Conservation (phyloP, 2,329 filamentous ascomycete genomes). For the Epicoccum nigrum region DNA sequence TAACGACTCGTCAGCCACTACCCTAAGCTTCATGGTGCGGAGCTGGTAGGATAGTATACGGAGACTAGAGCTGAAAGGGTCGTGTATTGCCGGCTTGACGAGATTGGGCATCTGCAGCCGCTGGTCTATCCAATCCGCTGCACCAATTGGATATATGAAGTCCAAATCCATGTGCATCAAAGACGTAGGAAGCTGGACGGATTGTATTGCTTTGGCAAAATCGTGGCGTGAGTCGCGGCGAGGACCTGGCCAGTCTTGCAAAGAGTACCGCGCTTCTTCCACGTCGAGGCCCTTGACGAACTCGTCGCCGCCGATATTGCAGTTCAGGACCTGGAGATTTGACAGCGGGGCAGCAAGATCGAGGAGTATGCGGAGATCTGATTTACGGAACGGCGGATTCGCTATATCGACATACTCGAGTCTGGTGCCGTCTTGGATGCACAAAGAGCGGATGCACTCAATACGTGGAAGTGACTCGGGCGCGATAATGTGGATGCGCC, state of each 20-base stretch:
- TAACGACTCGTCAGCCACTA: conserved; percentile 23
- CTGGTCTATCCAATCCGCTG: conserved; percentile 11
- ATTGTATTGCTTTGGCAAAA: conserved; percentile 23
- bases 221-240: conserved; percentile 29
- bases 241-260: conserved; percentile 26
- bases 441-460: conserved; percentile 15
- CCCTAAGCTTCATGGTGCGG: conserved; percentile 12
- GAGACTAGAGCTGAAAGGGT: conserved; percentile 28
- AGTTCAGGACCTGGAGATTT: conserved; percentile 7
- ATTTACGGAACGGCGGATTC: conserved; percentile 8
- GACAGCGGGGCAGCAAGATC: conserved; percentile 16
- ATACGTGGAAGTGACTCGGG: conserved; percentile 20
- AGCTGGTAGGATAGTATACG: conserved; percentile 26
- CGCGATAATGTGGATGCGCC: conserved; percentile 21
- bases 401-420: conserved; percentile 1
- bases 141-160: conserved; percentile 7
- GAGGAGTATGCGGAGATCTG: conserved; percentile 23
- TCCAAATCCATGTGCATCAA: conserved; percentile 18
- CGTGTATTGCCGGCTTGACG: conserved; percentile 17
- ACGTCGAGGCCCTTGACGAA: background rate
- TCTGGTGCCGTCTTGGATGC: background rate
- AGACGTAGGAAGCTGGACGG: conserved; percentile 9
- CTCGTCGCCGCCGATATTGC: conserved; percentile 12
- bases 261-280: conserved; percentile 8
- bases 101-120: conserved; percentile 16